Evolutionary conservation across 2,329 filamentous ascomycete genomes (phyloP).

Genomic region (Leptographium radiaticola): DNA sequence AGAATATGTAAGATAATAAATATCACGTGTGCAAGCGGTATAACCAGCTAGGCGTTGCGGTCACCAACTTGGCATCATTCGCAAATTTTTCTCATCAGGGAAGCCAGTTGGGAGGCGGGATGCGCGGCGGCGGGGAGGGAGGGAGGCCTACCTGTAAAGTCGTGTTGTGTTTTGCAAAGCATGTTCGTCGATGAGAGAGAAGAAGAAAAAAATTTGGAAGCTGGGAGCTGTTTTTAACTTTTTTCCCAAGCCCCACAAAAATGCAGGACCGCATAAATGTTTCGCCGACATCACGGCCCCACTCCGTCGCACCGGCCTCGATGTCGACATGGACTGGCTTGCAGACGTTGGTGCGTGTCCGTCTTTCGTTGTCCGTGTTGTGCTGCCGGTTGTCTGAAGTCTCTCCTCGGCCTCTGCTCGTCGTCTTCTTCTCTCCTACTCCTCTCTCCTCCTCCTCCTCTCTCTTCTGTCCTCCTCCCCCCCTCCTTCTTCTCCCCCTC

Average conservation of each 20-base stretch:
- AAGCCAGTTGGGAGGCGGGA: slow-evolving; percentile 17
- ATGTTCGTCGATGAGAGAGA: neutral
- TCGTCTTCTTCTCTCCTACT: no score
- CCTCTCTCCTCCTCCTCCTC: no score
- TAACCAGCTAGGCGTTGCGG: slow-evolving; percentile 70
- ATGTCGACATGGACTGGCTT: no score
- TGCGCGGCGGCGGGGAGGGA: neutral
- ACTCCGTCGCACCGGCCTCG: no score
- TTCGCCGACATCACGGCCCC: neutral
- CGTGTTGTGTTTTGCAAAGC: no score
- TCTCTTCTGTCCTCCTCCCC: neutral
- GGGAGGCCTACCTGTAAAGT: neutral
- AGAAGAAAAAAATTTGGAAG: neutral
- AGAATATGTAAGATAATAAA: slow-evolving; percentile 90
- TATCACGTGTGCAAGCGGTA: slow-evolving; percentile 64
- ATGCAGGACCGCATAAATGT: neutral
- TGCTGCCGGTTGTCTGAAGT: no score
- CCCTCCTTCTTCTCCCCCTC: neutral
- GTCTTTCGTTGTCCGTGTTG: no score
- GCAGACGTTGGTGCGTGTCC: no score
- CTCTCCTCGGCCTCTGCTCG: no score
- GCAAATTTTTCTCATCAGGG: slow-evolving; percentile 86
- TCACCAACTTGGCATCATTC: slow-evolving; percentile 70
- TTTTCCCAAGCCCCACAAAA: neutral
- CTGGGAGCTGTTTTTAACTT: neutral